Evolutionary conservation across 176 grass and related monocot species (phyloP).

Genomic region (Bothriochloa decipiens): DNA sequence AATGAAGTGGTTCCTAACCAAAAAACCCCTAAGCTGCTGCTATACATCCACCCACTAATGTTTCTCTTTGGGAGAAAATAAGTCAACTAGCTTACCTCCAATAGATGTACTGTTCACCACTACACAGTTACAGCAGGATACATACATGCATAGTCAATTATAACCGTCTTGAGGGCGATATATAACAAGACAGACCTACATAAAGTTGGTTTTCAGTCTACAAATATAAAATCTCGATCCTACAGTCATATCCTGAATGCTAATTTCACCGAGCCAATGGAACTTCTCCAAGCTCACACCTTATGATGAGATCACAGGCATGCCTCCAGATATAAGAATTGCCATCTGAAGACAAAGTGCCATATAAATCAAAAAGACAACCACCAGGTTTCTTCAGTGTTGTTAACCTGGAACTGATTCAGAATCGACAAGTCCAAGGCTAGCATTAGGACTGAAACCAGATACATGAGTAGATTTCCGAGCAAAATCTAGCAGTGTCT

Average conservation of each 20-base stretch:
- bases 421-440: conserved; percentile 40
- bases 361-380: conserved; percentile 13
- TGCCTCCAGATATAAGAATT: conserved; percentile 32
- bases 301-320: conserved; percentile 2
- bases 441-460: conserved; percentile 47
- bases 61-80: conserved; percentile 11
- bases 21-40: background rate
- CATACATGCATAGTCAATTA: conserved; percentile 44
- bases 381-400: background rate
- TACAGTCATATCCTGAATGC: conserved; percentile 36
- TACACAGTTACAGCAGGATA: conserved; percentile 50
- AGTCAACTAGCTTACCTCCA: conserved; percentile 34
- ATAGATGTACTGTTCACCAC: conserved; percentile 19
- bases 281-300: conserved; percentile 43
- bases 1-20: background rate
- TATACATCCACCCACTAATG: conserved; percentile 13
- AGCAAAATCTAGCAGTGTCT: conserved; percentile 78
- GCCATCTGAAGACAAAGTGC: conserved; percentile 34
- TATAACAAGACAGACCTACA: conserved; percentile 28
- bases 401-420: conserved; percentile 62
- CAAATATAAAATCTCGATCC: conserved; percentile 40
- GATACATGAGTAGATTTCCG: conserved; percentile 62
- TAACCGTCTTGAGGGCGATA: conserved; percentile 26
- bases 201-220: conserved; percentile 13
- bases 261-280: conserved; percentile 43